phyloP scores from a whole-genome alignment of 139 green algal species.

The Chlorella ohadii region DNA sequence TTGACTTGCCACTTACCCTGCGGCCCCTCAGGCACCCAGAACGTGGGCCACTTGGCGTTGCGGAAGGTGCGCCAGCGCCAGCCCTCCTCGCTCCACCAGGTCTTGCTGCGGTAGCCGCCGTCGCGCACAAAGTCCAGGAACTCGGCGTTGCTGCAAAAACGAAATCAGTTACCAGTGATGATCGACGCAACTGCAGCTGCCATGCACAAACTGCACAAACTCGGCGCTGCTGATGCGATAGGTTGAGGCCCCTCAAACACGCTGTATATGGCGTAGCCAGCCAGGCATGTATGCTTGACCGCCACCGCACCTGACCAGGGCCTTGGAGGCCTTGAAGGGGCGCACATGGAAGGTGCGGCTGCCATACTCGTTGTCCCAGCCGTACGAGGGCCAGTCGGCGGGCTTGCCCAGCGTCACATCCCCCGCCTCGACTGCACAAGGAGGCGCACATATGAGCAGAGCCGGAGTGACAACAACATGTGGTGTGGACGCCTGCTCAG shows the following conservation, averaged over 20 bases:
- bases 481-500: no score
- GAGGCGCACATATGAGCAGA: no score
- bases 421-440: background rate
- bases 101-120: slow-evolving; percentile 64
- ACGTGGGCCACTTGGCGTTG: slow-evolving; percentile 87
- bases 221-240: no score
- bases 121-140: slow-evolving; percentile 78
- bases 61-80: slow-evolving; percentile 83
- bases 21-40: slow-evolving; percentile 77
- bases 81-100: slow-evolving; percentile 77
- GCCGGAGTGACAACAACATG: no score
- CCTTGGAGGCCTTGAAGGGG: slow-evolving; percentile 43
- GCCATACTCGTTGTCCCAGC: slow-evolving; percentile 89
- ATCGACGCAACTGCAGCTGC: no score
- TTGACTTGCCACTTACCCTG: slow-evolving; percentile 39
- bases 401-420: slow-evolving; percentile 69
- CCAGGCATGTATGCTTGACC: no score
- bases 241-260: no score
- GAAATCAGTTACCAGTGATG: no score
- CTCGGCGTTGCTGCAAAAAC: slow-evolving; percentile 78
- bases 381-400: slow-evolving; percentile 74
- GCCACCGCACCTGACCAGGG: slow-evolving; percentile 42
- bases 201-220: no score
- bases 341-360: slow-evolving; percentile 45
- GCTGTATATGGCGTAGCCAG: no score